A percentile compares a stretch with the other conserved stretches of the same genome.
These are phyloP conservation scores for Antrodiella citrinella DNA, from an alignment of 768 basidiomycete species.

Conservation along the genomic window DNA sequence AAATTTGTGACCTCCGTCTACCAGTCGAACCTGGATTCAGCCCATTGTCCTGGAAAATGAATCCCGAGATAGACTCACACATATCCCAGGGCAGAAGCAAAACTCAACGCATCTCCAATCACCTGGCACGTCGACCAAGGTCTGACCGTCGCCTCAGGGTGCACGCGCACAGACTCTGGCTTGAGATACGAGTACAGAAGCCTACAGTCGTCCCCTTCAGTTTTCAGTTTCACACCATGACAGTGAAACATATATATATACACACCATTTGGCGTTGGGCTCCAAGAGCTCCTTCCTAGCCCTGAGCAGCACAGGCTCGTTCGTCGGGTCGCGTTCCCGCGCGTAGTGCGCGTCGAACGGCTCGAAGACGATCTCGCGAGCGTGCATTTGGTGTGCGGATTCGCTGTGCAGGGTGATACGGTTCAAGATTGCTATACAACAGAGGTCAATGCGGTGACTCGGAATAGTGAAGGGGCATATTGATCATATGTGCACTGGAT, in stretches of 20 bases:
- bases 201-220: constrained; percentile 30
- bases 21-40: not conserved
- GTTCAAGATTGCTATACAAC: constrained; percentile 56
- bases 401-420: constrained; percentile 78
- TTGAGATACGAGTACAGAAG: constrained; percentile 73
- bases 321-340: constrained; percentile 38
- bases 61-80: no score
- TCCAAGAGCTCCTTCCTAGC: constrained; percentile 69
- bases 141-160: constrained; percentile 81
- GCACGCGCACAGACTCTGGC: constrained; percentile 75
- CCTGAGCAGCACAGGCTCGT: constrained; percentile 61
- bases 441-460: not conserved
- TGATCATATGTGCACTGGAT: no score
- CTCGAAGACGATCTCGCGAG: constrained; percentile 76
- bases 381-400: constrained; percentile 64
- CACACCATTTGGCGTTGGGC: constrained; percentile 57
- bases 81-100: constrained; percentile 76
- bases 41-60: no score
- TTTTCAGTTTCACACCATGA: not conserved
- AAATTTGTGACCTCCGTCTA: constrained; percentile 67
- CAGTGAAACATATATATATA: constrained; percentile 5
- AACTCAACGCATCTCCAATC: constrained; percentile 70
- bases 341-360: constrained; percentile 61
- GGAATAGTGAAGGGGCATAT: not conserved
- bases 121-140: constrained; percentile 80